Base-by-base conservation (phyloP, 345 rosid genomes). In the Noccaea bulbosa region DNA sequence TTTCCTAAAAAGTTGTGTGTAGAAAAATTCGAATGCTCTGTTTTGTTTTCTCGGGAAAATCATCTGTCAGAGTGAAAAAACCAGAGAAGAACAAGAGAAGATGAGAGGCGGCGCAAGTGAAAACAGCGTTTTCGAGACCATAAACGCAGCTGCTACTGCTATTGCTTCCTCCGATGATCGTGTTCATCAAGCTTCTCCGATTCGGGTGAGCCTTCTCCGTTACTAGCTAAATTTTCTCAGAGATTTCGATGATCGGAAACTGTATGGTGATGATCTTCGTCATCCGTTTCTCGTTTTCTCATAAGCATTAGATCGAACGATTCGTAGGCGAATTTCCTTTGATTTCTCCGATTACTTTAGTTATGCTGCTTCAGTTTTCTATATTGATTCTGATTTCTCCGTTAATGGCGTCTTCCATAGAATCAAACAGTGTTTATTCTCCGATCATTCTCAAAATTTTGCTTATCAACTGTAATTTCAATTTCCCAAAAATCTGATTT, bases 81-180 rank as follows among this genome's bases (percentile, higher is more conserved):
- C 17, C 39, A 53, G 65, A 50, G 61, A 20, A 66, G 34, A 71
- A 61, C 44, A 20, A 43, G 27, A 11, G 43, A 67, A 70, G 77
- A 88, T 83, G 91, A 85, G 92, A 80, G 51, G 71, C 74, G 78
- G 82, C 72, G 78, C 77, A 27, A 68, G 46, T 55, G 69, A 52
- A 80, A 81, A 77, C 78, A 67, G 56, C 77, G 79, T 84, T 56
- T 61, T 86, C 41, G 90, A 86, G 33, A 91, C 95, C 34, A 78
- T 94, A 45, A 83, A 76, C 90, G 96, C 97, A 17, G 97, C 97
- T 65, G 97, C 96, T 74, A 76, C 88, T 11, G 96, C 91, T 79
- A 81, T 94, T 75, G 90, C 90, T n/a, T 84, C 88, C 11, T 85
- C 86, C 46, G 91, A 85, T 81, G 84, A 75, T 77, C 96, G 93